These are phyloP conservation scores for Neurospora sp. DNA, from an alignment of 495 filamentous ascomycete genomes.

Conservation along the genomic window DNA sequence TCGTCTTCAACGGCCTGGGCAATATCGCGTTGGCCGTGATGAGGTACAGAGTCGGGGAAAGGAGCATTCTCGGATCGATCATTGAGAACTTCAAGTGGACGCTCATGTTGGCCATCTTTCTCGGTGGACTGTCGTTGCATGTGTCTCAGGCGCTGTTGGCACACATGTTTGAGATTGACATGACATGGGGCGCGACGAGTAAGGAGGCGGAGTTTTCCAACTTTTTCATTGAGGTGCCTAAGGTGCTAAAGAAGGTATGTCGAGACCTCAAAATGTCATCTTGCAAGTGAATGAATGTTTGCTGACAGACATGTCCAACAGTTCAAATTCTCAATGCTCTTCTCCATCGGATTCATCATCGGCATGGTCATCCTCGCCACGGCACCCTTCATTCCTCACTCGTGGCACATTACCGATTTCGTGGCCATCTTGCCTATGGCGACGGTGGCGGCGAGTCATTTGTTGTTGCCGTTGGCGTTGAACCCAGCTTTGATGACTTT, in stretches of 20 bases:
- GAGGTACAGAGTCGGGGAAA: slow-evolving; percentile 57
- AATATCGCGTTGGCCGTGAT: slow-evolving; percentile 56
- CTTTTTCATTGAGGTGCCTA: slow-evolving; percentile 73
- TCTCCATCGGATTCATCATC: slow-evolving; percentile 49
- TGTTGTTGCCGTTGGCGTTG: slow-evolving; percentile 60
- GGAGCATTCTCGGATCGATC: slow-evolving; percentile 42
- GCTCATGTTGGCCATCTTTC: slow-evolving; percentile 56
- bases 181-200: slow-evolving; percentile 61
- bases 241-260: slow-evolving; percentile 52
- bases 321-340: slow-evolving; percentile 69
- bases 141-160: slow-evolving; percentile 55
- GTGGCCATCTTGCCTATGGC: slow-evolving; percentile 76
- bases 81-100: slow-evolving; percentile 68
- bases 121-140: slow-evolving; percentile 62
- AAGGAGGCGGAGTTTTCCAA: slow-evolving; percentile 67
- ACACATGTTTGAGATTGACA: slow-evolving; percentile 65
- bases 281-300: neutral
- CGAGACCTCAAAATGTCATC: neutral
- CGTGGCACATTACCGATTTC: slow-evolving; percentile 65
- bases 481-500: slow-evolving; percentile 79
- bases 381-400: slow-evolving; percentile 51
- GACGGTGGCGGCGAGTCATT: slow-evolving; percentile 57
- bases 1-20: slow-evolving; percentile 62
- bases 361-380: slow-evolving; percentile 61
- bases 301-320: slow-evolving; percentile 3